Conservation (phyloP, 1,284 basidiomycete genomes). For the Rhizoctonia solani region DNA sequence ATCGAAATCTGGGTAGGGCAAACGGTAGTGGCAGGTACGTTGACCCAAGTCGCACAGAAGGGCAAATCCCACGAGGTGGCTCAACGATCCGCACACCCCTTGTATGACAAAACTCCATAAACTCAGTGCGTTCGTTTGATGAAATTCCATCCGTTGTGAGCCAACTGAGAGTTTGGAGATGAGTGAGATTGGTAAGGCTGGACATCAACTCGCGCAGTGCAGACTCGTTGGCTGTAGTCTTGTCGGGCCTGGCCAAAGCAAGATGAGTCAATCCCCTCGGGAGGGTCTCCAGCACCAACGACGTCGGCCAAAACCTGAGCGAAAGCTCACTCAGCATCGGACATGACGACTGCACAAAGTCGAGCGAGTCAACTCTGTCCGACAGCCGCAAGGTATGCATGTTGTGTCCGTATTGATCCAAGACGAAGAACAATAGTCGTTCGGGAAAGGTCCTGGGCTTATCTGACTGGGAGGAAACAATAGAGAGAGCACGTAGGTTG, state of each 20-base stretch:
- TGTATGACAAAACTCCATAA: slow-evolving; percentile 7
- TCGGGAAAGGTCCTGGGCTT: neutral
- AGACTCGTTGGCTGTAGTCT: slow-evolving; percentile 26
- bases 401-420: slow-evolving; percentile 15
- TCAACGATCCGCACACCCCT: slow-evolving; percentile 16
- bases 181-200: neutral
- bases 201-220: slow-evolving; percentile 24
- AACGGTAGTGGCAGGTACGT: too few relatives aligned
- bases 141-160: slow-evolving; percentile 13
- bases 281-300: slow-evolving; percentile 7
- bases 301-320: slow-evolving; percentile 20
- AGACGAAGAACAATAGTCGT: slow-evolving; percentile 5
- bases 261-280: slow-evolving; percentile 8
- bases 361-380: slow-evolving; percentile 25
- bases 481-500: slow-evolving; percentile 1
- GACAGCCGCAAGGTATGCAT: slow-evolving; percentile 22
- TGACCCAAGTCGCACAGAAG: too few relatives aligned
- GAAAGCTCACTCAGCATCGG: slow-evolving; percentile 17
- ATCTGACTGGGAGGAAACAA: slow-evolving; percentile 7
- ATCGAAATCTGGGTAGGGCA: too few relatives aligned
- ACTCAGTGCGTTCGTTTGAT: slow-evolving; percentile 22
- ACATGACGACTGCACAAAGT: slow-evolving; percentile 4
- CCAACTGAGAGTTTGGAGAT: slow-evolving; percentile 11
- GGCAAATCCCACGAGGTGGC: neutral
- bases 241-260: slow-evolving; percentile 17